phyloP scores from a whole-genome alignment of 208 protist species.

The Leishmania arabica region DNA sequence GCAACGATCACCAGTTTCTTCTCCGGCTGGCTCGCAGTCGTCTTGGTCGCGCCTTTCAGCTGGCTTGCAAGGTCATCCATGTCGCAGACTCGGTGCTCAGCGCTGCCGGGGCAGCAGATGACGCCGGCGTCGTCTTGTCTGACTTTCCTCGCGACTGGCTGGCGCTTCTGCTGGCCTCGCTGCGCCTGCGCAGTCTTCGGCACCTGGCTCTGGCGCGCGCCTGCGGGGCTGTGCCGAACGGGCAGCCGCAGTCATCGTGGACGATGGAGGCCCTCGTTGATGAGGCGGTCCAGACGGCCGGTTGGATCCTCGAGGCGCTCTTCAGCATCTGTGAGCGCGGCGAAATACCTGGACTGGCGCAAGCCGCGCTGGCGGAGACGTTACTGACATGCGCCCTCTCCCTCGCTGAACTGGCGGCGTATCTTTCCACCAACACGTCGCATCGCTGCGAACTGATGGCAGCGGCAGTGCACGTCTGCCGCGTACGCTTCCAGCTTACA shows the following conservation, averaged over 20 bases:
- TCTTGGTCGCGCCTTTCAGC: background rate
- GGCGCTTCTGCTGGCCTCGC: conserved; percentile 18
- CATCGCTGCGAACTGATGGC: conserved; percentile 23
- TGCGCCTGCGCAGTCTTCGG: conserved; percentile 35
- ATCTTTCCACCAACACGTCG: conserved; percentile 22
- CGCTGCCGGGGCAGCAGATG: background rate
- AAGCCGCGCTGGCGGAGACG: conserved; percentile 5
- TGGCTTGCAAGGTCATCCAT: conserved; percentile 19
- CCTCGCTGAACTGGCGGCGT: conserved; percentile 24
- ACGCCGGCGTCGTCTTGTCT: background rate
- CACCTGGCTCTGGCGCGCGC: conserved; percentile 27
- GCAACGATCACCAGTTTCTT: background rate
- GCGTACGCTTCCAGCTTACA: conserved; percentile 8
- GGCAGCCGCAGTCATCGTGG: background rate
- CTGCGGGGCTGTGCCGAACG: background rate
- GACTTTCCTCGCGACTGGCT: conserved; percentile 14
- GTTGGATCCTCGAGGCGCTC: conserved; percentile 15
- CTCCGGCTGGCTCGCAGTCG: background rate
- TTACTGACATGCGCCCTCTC: conserved; percentile 26
- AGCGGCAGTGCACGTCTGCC: conserved; percentile 20
- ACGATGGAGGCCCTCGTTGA: conserved; percentile 6
- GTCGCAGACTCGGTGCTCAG: conserved; percentile 22
- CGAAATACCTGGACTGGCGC: conserved; percentile 6
- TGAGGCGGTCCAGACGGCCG: conserved; percentile 14
- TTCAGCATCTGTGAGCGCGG: conserved; percentile 6